Evolutionary conservation across 2,329 filamentous ascomycete species (phyloP).

Genomic region (Trichophyton mentagrophytes): DNA sequence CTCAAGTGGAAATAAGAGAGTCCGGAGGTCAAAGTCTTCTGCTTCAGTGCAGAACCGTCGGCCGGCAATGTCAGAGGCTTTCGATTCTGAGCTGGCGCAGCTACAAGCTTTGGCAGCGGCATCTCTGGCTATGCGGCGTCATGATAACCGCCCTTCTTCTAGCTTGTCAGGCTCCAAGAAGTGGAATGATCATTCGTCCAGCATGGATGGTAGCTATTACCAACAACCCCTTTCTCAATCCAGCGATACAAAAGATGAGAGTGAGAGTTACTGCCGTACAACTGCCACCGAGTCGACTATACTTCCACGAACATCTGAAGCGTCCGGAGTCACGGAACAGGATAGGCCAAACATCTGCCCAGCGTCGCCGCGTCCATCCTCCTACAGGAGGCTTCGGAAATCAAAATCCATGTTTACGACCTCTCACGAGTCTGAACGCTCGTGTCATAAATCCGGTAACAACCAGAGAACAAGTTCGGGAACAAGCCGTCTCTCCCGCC

Average conservation of each 20-base stretch:
- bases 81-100: slow-evolving; percentile 22
- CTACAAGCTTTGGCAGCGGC: slow-evolving; percentile 31
- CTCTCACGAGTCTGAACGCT: background rate
- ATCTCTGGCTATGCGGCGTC: slow-evolving; percentile 31
- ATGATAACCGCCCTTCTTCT: slow-evolving; percentile 16
- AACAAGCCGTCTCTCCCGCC: slow-evolving; percentile 9
- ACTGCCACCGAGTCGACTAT: background rate
- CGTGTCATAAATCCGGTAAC: slow-evolving; percentile 1
- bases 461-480: slow-evolving; percentile 4
- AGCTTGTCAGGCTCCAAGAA: slow-evolving; percentile 4
- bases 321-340: background rate
- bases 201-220: background rate
- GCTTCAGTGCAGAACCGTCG: slow-evolving; percentile 25
- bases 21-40: slow-evolving; percentile 29
- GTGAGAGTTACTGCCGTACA: background rate
- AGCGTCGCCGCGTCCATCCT: slow-evolving; percentile 30
- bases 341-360: background rate
- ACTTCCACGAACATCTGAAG: background rate
- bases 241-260: background rate
- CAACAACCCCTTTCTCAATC: background rate
- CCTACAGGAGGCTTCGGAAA: slow-evolving; percentile 35
- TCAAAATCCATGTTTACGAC: slow-evolving; percentile 35
- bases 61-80: slow-evolving; percentile 15
- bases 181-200: background rate
- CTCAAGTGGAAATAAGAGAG: slow-evolving; percentile 20